phyloP scores from a whole-genome alignment of 179 eudicot species.

The Spinacia oleracea region DNA sequence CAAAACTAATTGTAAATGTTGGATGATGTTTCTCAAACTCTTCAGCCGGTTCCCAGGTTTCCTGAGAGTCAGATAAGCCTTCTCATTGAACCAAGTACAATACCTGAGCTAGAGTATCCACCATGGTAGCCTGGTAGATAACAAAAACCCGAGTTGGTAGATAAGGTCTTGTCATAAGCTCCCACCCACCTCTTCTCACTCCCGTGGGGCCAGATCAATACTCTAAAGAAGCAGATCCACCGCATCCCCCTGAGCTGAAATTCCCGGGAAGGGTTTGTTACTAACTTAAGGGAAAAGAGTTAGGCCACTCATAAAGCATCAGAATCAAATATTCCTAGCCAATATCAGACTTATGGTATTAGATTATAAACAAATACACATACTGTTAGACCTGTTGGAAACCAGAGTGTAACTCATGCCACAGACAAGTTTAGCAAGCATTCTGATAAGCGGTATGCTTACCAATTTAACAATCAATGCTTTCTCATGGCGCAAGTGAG shows the following conservation, averaged over 20 bases:
- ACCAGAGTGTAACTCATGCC: not conserved
- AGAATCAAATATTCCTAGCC: not conserved
- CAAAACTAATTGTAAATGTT: no score
- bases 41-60: no score
- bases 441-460: conserved; percentile 19
- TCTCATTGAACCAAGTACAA: no score
- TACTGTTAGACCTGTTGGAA: not conserved
- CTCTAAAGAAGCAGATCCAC: not conserved
- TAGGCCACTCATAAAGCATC: not conserved
- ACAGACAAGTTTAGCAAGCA: conserved; percentile 1
- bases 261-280: not conserved
- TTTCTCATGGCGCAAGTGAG: conserved; percentile 88
- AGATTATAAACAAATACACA: not conserved
- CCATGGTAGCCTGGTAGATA: no score
- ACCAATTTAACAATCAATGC: conserved; percentile 93
- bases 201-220: not conserved
- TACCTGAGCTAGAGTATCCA: no score
- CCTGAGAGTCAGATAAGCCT: no score
- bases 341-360: not conserved
- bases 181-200: not conserved
- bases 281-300: not conserved
- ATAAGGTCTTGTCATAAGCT: not conserved
- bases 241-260: not conserved
- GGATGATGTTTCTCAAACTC: no score
- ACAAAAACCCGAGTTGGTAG: not conserved